A percentile compares a stretch with the other conserved stretches of the same genome.
Conservation (phyloP, 2,329 filamentous ascomycete genomes). For the Fusarium sp. region DNA sequence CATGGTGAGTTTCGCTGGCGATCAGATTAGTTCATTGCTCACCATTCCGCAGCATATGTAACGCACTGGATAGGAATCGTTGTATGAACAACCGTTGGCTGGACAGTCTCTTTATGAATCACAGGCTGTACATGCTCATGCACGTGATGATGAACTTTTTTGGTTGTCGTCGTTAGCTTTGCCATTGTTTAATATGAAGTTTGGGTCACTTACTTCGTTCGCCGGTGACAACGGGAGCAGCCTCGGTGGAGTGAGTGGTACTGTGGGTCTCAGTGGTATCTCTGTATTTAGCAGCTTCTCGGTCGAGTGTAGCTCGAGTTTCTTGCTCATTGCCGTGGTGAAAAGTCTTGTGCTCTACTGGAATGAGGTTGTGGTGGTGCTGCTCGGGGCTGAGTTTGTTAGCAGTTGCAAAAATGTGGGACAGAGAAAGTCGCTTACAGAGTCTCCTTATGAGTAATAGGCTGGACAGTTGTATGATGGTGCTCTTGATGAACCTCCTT, state of each 20-base stretch:
- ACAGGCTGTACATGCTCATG: constrained; percentile 78
- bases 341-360: constrained; percentile 68
- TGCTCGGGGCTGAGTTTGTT: constrained; percentile 60
- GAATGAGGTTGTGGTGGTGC: constrained; percentile 67
- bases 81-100: constrained; percentile 75
- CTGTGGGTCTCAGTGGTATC: constrained; percentile 43
- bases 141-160: constrained; percentile 60
- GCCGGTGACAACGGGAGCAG: constrained; percentile 40
- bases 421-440: constrained; percentile 53
- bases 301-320: constrained; percentile 57
- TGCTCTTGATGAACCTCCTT: constrained; percentile 78
- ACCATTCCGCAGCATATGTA: neutral
- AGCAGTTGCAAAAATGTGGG: neutral
- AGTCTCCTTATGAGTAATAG: constrained; percentile 54
- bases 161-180: no score
- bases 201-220: constrained; percentile 37
- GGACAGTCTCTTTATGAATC: constrained; percentile 74
- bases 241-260: constrained; percentile 42
- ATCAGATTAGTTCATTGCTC: neutral
- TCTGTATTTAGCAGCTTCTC: constrained; percentile 56
- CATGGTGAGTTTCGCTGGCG: constrained; percentile 70
- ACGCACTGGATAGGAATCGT: constrained; percentile 71
- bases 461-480: constrained; percentile 76
- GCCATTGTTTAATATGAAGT: neutral
- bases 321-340: constrained; percentile 67